These are phyloP conservation scores for Psophocarpus tetragonolobus DNA, from an alignment of 306 rosid genomes.

Conservation along the genomic window DNA sequence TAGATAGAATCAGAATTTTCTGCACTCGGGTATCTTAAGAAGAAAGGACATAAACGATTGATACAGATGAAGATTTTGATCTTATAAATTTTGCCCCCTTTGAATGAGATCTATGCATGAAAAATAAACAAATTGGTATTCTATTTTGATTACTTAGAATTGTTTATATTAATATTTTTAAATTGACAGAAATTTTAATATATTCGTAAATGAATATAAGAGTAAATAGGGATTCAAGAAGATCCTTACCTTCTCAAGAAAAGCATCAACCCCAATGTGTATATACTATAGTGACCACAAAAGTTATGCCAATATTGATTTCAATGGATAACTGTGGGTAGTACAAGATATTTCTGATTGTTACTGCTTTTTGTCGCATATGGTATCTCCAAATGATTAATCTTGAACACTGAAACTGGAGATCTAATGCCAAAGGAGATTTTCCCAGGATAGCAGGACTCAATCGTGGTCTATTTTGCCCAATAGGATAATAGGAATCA, in stretches of 20 bases:
- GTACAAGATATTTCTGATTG: constrained; percentile 35
- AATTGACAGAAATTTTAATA: constrained; percentile 16
- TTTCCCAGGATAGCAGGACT: constrained; percentile 57
- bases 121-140: background rate
- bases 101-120: background rate
- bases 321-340: constrained; percentile 30
- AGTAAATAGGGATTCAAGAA: constrained; percentile 26
- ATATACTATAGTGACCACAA: constrained; percentile 31
- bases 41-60: constrained; percentile 20
- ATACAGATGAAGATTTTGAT: background rate
- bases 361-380: constrained; percentile 33
- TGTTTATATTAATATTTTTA: background rate
- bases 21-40: constrained; percentile 24
- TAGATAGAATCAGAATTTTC: constrained; percentile 29
- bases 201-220: constrained; percentile 16
- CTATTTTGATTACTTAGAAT: constrained; percentile 18
- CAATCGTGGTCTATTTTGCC: constrained; percentile 47
- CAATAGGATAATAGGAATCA: constrained; percentile 51
- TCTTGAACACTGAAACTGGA: constrained; percentile 50
- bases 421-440: constrained; percentile 71
- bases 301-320: constrained; percentile 35
- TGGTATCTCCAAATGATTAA: constrained; percentile 45
- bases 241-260: constrained; percentile 45
- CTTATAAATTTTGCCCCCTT: background rate
- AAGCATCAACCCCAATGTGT: constrained; percentile 32